A percentile compares a stretch with the other conserved stretches of the same genome.
Conservation (phyloP, 306 rosid species). For the Medicago ruthenica region DNA sequence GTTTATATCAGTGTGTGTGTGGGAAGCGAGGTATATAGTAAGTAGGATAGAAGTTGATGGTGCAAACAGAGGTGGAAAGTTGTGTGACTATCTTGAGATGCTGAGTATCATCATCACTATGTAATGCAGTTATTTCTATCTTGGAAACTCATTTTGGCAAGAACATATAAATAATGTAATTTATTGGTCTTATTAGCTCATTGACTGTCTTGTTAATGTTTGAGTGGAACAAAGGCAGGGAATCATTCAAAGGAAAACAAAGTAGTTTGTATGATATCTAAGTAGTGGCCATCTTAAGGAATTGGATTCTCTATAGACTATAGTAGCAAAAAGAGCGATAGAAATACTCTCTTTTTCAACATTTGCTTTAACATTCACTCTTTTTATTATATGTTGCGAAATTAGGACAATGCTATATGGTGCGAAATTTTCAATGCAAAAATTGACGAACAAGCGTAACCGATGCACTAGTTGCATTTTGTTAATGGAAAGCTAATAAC, state of each 20-base stretch:
- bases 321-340: too few species aligned
- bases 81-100: slow-evolving; percentile 35
- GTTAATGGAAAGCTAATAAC: too few species aligned
- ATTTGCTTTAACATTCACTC: too few species aligned
- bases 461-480: too few species aligned
- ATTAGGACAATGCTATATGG: too few species aligned
- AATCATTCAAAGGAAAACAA: not conserved
- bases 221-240: too few species aligned
- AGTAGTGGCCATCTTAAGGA: too few species aligned
- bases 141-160: slow-evolving; percentile 17
- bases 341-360: too few species aligned
- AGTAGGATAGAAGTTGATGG: slow-evolving; percentile 41
- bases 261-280: not conserved
- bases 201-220: not conserved
- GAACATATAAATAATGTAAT: slow-evolving; percentile 31
- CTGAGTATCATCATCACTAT: slow-evolving; percentile 14
- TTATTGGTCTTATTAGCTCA: not conserved
- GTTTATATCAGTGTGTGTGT: slow-evolving; percentile 32
- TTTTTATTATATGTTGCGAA: too few species aligned
- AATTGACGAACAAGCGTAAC: too few species aligned
- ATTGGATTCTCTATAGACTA: too few species aligned
- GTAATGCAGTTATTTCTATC: slow-evolving; percentile 33
- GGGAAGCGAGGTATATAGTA: slow-evolving; percentile 48
- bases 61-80: slow-evolving; percentile 20
- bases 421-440: too few species aligned